phyloP scores from a whole-genome alignment of 2,329 filamentous ascomycete genomes.

The Dactylellina leptospora region DNA sequence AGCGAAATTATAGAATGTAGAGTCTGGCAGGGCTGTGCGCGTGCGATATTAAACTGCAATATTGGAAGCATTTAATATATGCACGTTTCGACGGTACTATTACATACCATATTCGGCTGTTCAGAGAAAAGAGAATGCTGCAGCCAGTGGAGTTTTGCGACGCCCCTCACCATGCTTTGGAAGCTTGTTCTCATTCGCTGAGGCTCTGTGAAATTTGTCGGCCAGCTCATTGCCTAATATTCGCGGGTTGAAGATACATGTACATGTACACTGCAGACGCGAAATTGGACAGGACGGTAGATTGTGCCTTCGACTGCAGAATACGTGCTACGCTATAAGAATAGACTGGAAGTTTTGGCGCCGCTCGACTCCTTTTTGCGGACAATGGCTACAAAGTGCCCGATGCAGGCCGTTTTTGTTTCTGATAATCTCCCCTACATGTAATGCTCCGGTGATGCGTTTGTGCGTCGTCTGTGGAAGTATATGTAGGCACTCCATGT shows the following conservation, averaged over 20 bases:
- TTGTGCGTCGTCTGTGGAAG: neutral
- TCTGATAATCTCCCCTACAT: conserved; percentile 45
- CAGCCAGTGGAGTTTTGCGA: conserved; percentile 10
- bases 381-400: neutral
- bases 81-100: conserved; percentile 11
- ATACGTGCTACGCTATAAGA: too few species aligned
- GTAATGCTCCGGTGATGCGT: conserved; percentile 15
- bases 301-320: neutral
- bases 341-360: too few species aligned
- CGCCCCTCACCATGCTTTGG: conserved; percentile 47
- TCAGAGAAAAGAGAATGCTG: neutral
- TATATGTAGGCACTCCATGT: too few species aligned
- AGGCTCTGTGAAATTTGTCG: neutral
- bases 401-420: conserved; percentile 7
- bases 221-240: conserved; percentile 11
- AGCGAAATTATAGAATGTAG: too few species aligned
- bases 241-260: too few species aligned
- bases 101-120: neutral
- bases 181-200: conserved; percentile 40
- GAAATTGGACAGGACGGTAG: conserved; percentile 18
- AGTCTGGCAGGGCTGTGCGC: too few species aligned
- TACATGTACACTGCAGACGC: neutral
- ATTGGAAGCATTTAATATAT: too few species aligned
- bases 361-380: too few species aligned
- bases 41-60: too few species aligned